A percentile compares a stretch with the other conserved stretches of the same genome.
These are phyloP conservation scores for Populus trichocarpa DNA, from an alignment of 441 rosid genomes.

Conservation along the genomic window DNA sequence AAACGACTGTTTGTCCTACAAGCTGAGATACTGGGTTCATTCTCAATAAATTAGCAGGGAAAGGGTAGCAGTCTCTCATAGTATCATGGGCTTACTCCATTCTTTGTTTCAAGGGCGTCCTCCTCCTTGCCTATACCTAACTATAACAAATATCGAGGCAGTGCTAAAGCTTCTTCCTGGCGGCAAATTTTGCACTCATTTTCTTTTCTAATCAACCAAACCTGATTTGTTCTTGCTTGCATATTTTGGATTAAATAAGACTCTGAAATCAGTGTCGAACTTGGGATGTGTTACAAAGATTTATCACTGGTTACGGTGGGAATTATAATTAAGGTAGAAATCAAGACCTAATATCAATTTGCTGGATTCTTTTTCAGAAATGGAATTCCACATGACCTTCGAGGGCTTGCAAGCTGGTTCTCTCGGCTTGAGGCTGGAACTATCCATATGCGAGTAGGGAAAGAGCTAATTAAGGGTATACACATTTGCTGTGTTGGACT, in stretches of 20 bases:
- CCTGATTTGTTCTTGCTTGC: background rate
- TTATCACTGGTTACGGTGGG: background rate
- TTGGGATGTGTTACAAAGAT: background rate
- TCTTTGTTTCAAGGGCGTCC: background rate
- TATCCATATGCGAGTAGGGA: background rate
- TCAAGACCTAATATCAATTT: background rate
- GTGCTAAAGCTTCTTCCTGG: background rate
- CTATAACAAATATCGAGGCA: background rate
- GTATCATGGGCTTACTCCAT: background rate
- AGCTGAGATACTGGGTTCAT: background rate
- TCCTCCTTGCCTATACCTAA: too few relatives aligned
- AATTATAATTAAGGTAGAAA: background rate
- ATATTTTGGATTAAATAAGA: background rate
- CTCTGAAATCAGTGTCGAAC: background rate
- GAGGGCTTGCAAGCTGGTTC: background rate
- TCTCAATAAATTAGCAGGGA: background rate
- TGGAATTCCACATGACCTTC: background rate
- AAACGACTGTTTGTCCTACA: background rate
- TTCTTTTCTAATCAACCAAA: background rate
- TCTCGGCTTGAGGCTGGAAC: background rate
- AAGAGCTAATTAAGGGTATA: background rate
- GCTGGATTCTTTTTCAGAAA: background rate
- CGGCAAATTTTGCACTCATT: background rate
- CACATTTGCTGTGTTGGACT: too few relatives aligned
- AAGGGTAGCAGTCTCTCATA: background rate